Evolutionary conservation across 116 monocot species (phyloP).

Genomic region (Iris pallida): DNA sequence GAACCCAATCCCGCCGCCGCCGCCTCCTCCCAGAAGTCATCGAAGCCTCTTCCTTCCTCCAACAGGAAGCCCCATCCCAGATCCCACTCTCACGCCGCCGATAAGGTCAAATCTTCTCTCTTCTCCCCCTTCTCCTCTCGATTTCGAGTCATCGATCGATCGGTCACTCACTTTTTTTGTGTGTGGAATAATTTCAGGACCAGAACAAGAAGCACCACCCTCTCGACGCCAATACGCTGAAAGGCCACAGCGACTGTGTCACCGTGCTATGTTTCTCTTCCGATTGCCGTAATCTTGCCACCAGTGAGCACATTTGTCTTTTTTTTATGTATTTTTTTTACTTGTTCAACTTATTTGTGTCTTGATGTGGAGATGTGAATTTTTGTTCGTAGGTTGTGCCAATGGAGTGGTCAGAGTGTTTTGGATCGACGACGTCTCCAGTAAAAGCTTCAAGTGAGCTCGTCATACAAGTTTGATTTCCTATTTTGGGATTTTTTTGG

Average conservation of each 20-base stretch:
- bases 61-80: too few species aligned
- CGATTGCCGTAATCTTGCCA: slow-evolving; percentile 70
- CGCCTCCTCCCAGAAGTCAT: too few species aligned
- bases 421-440: slow-evolving; percentile 73
- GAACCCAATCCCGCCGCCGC: too few species aligned
- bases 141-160: too few species aligned
- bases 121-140: too few species aligned
- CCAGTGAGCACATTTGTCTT: slow-evolving; percentile 30
- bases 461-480: too few species aligned
- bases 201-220: slow-evolving; percentile 66
- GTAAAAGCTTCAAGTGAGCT: slow-evolving; percentile 90
- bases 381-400: slow-evolving; percentile 50
- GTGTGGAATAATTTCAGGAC: too few species aligned
- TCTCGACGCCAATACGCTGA: slow-evolving; percentile 91
- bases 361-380: background rate
- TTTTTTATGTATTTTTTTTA: background rate
- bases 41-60: too few species aligned
- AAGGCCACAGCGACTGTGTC: slow-evolving; percentile 70
- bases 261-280: slow-evolving; percentile 81
- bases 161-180: too few species aligned
- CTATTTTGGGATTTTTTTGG: too few species aligned
- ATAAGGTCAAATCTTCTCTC: too few species aligned
- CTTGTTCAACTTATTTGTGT: background rate
- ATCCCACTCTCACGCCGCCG: too few species aligned
- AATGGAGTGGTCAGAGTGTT: slow-evolving; percentile 83